Evolutionary conservation across 371 early-diverging fungal species (phyloP).

Genomic region (Parasitella parasitica): DNA sequence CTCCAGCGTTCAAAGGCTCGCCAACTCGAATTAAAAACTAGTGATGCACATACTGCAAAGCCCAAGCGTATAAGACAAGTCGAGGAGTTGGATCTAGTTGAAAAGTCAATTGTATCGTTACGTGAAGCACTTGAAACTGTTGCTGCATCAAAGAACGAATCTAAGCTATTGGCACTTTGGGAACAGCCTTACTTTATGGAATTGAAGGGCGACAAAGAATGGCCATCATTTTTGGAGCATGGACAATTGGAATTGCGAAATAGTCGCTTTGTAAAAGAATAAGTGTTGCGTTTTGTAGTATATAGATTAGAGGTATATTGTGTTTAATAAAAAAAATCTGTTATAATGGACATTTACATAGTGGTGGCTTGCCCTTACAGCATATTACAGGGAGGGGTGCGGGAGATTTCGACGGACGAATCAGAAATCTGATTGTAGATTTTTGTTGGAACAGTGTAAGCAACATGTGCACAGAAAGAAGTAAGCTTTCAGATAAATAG

Average conservation of each 20-base stretch:
- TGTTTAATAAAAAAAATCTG: background rate
- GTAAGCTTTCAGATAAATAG: too few relatives aligned
- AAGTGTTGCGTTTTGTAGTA: background rate
- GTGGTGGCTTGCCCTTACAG: background rate
- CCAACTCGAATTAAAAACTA: constrained; percentile 36
- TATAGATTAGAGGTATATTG: background rate
- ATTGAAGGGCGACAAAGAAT: constrained; percentile 37
- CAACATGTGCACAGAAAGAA: too few relatives aligned
- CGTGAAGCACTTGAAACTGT: constrained; percentile 42
- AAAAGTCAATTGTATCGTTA: constrained; percentile 37
- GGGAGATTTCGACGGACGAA: background rate
- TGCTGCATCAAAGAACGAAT: constrained; percentile 16
- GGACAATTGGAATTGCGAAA: constrained; percentile 44
- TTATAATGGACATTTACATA: background rate
- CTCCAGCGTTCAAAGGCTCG: constrained; percentile 46
- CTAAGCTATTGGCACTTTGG: constrained; percentile 44
- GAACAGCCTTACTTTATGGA: constrained; percentile 49
- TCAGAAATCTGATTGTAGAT: too few relatives aligned
- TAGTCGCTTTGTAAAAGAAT: constrained; percentile 42
- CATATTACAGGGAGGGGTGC: background rate
- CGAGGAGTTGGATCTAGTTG: constrained; percentile 42
- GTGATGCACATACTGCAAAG: constrained; percentile 38
- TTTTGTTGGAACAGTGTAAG: background rate
- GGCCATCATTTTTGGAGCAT: constrained; percentile 50
- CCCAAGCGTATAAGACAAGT: constrained; percentile 49